A percentile compares a stretch with the other conserved stretches of the same genome.
Evolutionary conservation across 1,139 yeast genomes (phyloP).

Genomic region (Suhomyces atakaporum): DNA sequence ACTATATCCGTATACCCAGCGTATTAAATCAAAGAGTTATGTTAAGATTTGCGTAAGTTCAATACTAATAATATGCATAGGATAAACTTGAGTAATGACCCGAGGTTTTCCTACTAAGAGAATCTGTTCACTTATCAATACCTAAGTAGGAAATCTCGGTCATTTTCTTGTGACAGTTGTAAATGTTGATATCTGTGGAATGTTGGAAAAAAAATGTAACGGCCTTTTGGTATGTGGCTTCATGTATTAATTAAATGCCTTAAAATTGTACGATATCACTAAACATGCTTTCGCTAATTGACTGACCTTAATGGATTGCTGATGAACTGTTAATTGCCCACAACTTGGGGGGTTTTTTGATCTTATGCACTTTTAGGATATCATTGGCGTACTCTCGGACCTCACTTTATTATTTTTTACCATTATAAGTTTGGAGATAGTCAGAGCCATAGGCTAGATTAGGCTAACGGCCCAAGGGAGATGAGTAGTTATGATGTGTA

Average conservation of each 20-base stretch:
- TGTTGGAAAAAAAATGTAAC: constrained; percentile 5
- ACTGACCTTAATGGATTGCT: too few relatives aligned
- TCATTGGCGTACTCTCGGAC: constrained; percentile 10
- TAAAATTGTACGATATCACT: background rate
- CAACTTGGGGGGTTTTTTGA: too few relatives aligned
- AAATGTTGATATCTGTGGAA: constrained; percentile 10
- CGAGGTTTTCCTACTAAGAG: background rate
- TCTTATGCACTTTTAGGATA: constrained; percentile 7
- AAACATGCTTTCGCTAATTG: too few relatives aligned
- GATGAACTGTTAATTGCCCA: too few relatives aligned
- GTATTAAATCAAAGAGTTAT: too few relatives aligned
- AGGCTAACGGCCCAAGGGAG: constrained; percentile 6
- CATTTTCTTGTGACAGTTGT: constrained; percentile 11
- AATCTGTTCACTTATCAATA: background rate
- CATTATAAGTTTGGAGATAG: constrained; percentile 8
- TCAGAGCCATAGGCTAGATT: constrained; percentile 9
- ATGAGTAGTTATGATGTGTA: background rate
- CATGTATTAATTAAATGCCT: background rate
- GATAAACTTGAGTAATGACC: too few relatives aligned
- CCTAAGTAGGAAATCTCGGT: constrained; percentile 1
- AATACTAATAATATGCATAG: too few relatives aligned
- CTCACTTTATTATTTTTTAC: constrained; percentile 7
- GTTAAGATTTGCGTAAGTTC: too few relatives aligned
- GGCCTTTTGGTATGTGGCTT: constrained; percentile 1
- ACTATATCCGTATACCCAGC: too few relatives aligned